Evolutionary conservation across 2,329 filamentous ascomycete genomes (phyloP).

Genomic region (Talaromyces sp.): DNA sequence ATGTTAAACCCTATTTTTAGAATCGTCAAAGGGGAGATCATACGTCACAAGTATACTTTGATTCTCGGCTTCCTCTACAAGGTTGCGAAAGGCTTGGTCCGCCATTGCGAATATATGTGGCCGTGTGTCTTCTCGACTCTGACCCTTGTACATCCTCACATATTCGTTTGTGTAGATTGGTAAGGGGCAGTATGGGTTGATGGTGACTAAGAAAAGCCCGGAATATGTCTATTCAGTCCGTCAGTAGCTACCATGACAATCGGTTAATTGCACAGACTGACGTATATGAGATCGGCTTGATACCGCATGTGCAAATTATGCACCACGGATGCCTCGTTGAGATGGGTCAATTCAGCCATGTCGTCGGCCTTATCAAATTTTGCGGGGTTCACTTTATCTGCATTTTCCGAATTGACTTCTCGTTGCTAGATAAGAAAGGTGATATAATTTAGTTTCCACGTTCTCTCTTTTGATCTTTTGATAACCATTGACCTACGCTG

Average conservation of each 20-base stretch:
- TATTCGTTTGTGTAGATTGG: constrained; percentile 97
- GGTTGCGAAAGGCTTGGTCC: constrained; percentile 90
- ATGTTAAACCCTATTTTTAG: background rate
- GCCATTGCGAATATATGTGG: constrained; percentile 98
- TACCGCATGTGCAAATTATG: constrained; percentile 96
- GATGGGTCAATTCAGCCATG: constrained; percentile 96
- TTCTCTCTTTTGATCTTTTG: too few relatives aligned
- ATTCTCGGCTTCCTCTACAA: constrained; percentile 91
- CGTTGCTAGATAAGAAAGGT: constrained; percentile 61
- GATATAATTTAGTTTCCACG: constrained; percentile 21
- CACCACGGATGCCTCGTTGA: constrained; percentile 96
- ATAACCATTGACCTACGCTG: constrained; percentile 55
- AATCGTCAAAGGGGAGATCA: constrained; percentile 27
- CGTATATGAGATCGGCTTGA: constrained; percentile 88
- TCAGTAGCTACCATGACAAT: background rate
- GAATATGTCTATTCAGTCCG: constrained; percentile 70
- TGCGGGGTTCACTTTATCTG: constrained; percentile 98
- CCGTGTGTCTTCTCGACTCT: constrained; percentile 86
- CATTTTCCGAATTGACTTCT: constrained; percentile 77
- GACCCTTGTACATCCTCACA: constrained; percentile 95
- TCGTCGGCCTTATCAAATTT: constrained; percentile 99
- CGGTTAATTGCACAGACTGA: constrained; percentile 34
- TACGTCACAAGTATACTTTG: constrained; percentile 94
- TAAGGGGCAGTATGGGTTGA: constrained; percentile 92
- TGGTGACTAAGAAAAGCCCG: constrained; percentile 89